phyloP scores from a whole-genome alignment of 805 yeast species.

The Kluyveromyces wickerhamii region DNA sequence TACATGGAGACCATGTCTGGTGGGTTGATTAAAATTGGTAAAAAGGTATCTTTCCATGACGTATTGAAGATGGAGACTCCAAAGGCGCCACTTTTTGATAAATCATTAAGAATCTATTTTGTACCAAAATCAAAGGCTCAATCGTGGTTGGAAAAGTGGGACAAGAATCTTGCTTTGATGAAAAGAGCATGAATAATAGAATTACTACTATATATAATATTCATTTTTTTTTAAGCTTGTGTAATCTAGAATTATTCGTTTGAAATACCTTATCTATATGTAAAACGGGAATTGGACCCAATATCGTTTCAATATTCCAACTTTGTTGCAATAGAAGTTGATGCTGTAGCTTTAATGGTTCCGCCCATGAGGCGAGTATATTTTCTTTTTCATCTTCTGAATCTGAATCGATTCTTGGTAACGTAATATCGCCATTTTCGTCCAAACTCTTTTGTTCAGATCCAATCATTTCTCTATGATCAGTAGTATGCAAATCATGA shows the following conservation, averaged over 20 bases:
- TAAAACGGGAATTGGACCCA: constrained; percentile 67
- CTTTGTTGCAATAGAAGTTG: constrained; percentile 39
- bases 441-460: constrained; percentile 5
- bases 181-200: constrained; percentile 30
- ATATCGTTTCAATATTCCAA: constrained; percentile 58
- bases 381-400: constrained; percentile 47
- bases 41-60: constrained; percentile 56
- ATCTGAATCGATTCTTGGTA: constrained; percentile 43
- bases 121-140: constrained; percentile 66
- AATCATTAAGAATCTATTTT: constrained; percentile 59
- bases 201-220: not conserved
- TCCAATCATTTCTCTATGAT: constrained; percentile 24
- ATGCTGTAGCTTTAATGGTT: constrained; percentile 45
- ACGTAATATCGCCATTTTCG: constrained; percentile 16
- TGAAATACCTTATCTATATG: constrained; percentile 64
- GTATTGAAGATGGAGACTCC: constrained; percentile 58
- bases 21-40: constrained; percentile 80
- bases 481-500: constrained; percentile 25
- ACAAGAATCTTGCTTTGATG: constrained; percentile 48
- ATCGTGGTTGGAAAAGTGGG: constrained; percentile 63
- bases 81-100: constrained; percentile 69
- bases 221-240: constrained; percentile 30
- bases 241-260: constrained; percentile 31
- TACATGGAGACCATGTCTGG: constrained; percentile 79
- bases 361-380: constrained; percentile 53